A percentile compares a stretch with the other conserved stretches of the same genome.
These are phyloP conservation scores for Albugo candida DNA, from an alignment of 352 stramenopile species.

Conservation along the genomic window DNA sequence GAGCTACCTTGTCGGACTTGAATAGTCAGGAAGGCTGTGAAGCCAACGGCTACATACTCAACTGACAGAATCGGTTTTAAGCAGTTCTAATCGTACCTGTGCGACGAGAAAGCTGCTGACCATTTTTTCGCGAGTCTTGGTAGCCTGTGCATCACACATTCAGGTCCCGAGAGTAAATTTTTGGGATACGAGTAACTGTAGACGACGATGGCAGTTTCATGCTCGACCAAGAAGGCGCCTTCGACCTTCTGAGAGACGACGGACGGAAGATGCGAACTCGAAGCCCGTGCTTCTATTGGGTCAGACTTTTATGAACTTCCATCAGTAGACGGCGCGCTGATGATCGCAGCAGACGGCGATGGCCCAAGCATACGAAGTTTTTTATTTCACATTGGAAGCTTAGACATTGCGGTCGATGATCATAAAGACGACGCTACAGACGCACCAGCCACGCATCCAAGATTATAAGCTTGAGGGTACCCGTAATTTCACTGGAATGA, in stretches of 20 bases:
- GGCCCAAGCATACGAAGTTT: conserved; percentile 10
- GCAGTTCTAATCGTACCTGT: background rate
- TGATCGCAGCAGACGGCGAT: background rate
- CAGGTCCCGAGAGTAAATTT: background rate
- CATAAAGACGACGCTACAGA: too few species aligned
- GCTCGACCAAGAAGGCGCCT: conserved; percentile 9
- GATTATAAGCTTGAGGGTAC: too few species aligned
- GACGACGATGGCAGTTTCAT: conserved; percentile 1
- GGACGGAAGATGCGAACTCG: conserved; percentile 2
- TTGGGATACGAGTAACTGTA: conserved; percentile 3
- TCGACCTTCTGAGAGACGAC: background rate
- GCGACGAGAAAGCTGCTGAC: background rate
- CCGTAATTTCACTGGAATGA: too few species aligned
- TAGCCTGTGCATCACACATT: background rate
- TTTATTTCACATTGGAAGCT: conserved; percentile 14
- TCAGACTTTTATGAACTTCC: conserved; percentile 7
- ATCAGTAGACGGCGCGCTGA: conserved; percentile 5
- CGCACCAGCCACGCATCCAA: too few species aligned
- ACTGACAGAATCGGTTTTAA: background rate
- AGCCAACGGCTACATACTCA: background rate
- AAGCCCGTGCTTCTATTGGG: conserved; percentile 5
- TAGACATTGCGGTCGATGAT: background rate
- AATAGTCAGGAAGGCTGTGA: conserved; percentile 1
- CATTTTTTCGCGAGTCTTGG: background rate
- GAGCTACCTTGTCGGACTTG: conserved; percentile 1